These are phyloP conservation scores for Sporobolomyces phaffii DNA, from an alignment of 768 basidiomycete species.

Conservation along the genomic window DNA sequence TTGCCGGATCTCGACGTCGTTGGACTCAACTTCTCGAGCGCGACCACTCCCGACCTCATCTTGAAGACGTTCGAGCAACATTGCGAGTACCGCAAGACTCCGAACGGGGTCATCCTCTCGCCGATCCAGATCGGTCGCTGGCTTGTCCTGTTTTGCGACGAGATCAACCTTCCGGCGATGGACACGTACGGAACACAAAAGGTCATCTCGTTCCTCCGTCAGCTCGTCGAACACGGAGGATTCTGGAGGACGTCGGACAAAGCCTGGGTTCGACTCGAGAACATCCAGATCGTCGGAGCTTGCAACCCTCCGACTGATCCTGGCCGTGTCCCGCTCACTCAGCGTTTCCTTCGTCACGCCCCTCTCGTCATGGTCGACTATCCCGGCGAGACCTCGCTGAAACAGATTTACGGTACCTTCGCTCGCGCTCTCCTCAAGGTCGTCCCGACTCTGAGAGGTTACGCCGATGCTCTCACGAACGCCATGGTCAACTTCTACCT, in stretches of 20 bases:
- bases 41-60: slow-evolving; percentile 94
- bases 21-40: slow-evolving; percentile 97
- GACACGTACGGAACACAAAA: slow-evolving; percentile 98
- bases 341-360: slow-evolving; percentile 94
- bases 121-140: slow-evolving; percentile 92
- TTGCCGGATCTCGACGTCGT: slow-evolving; percentile 98
- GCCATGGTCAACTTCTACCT: slow-evolving; percentile 97
- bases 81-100: slow-evolving; percentile 97
- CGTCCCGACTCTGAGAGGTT: slow-evolving; percentile 82
- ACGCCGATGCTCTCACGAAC: slow-evolving; percentile 87
- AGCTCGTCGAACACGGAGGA: slow-evolving; percentile 87
- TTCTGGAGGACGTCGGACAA: slow-evolving; percentile 92
- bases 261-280: slow-evolving; percentile 93
- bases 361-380: slow-evolving; percentile 99
- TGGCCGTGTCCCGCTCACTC: slow-evolving; percentile 94
- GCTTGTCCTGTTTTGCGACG: slow-evolving; percentile 99
- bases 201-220: slow-evolving; percentile 96
- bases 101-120: slow-evolving; percentile 91
- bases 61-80: slow-evolving; percentile 99
- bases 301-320: slow-evolving; percentile 99
- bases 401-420: slow-evolving; percentile 98
- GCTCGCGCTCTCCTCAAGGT: slow-evolving; percentile 93
- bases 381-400: slow-evolving; percentile 90
- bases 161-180: slow-evolving; percentile 92
- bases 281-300: slow-evolving; percentile 99